Conservation (phyloP, 345 rosid species). For the Melaleuca quinquenervia region DNA sequence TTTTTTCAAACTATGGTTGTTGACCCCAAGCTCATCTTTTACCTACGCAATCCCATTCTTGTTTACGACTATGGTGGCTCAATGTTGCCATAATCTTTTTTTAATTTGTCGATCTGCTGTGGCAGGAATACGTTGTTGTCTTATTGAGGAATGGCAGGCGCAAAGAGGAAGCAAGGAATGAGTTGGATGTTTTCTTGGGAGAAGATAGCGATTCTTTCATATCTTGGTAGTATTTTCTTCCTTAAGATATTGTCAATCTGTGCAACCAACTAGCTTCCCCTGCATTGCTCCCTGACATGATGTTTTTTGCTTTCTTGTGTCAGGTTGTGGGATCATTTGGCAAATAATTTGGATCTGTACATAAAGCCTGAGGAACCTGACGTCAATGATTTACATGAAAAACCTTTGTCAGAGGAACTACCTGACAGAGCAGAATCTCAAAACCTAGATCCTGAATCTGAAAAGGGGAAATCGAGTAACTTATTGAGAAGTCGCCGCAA, state of each 20-base stretch:
- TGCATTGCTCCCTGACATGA: background rate
- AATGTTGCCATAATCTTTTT: background rate
- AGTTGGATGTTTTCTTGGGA: conserved; percentile 82
- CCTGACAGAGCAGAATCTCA: conserved; percentile 15
- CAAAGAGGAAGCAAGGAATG: conserved; percentile 77
- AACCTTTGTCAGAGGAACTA: conserved; percentile 15
- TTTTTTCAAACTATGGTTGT: background rate
- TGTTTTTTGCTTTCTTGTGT: background rate
- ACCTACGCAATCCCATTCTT: background rate
- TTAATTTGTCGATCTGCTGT: conserved; percentile 6
- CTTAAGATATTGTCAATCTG: background rate
- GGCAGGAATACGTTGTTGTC: conserved; percentile 87
- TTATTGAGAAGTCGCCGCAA: conserved; percentile 29
- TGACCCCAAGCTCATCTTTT: background rate
- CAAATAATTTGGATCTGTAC: conserved; percentile 52
- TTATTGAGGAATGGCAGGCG: conserved; percentile 80
- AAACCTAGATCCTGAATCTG: conserved; percentile 32
- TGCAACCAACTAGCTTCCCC: background rate
- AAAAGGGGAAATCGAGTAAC: conserved; percentile 29
- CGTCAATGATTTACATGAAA: conserved; percentile 14
- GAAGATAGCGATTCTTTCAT: conserved; percentile 85
- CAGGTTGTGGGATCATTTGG: conserved; percentile 98
- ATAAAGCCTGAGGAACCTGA: conserved; percentile 26
- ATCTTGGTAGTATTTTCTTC: conserved; percentile 45
- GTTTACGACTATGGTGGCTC: background rate